Evolutionary conservation across 495 filamentous ascomycete species (phyloP).

Genomic region (Halenospora varia): DNA sequence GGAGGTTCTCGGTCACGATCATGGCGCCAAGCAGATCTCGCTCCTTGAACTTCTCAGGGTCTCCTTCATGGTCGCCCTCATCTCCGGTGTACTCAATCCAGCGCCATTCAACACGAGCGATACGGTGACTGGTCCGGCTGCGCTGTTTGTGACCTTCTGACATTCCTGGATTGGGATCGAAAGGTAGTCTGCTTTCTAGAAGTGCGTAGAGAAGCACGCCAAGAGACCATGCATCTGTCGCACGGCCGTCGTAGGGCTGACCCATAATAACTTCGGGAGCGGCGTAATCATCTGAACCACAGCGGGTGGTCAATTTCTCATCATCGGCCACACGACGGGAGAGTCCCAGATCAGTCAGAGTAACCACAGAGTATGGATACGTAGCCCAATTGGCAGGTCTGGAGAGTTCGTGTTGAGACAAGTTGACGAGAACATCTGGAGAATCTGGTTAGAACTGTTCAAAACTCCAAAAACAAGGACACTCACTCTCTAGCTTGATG

Average conservation of each 20-base stretch:
- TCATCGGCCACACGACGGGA: slow-evolving; percentile 73
- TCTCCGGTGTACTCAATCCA: slow-evolving; percentile 80
- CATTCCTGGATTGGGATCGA: slow-evolving; percentile 77
- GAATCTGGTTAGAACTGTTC: slow-evolving; percentile 27
- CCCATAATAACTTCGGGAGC: slow-evolving; percentile 95
- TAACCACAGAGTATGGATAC: slow-evolving; percentile 76
- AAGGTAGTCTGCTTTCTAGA: slow-evolving; percentile 86
- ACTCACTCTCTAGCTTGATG: slow-evolving; percentile 95
- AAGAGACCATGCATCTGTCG: slow-evolving; percentile 91
- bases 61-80: slow-evolving; percentile 60
- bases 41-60: slow-evolving; percentile 47
- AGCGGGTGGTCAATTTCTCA: slow-evolving; percentile 82
- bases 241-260: slow-evolving; percentile 89
- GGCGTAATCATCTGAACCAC: slow-evolving; percentile 95
- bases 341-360: slow-evolving; percentile 90
- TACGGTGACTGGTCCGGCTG: slow-evolving; percentile 81
- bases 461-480: slow-evolving; percentile 11
- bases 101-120: slow-evolving; percentile 89
- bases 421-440: slow-evolving; percentile 85
- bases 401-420: slow-evolving; percentile 51
- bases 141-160: slow-evolving; percentile 67
- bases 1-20: slow-evolving; percentile 71
- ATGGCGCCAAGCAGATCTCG: slow-evolving; percentile 67
- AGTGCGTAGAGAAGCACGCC: slow-evolving; percentile 92
- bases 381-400: slow-evolving; percentile 56